A percentile compares a stretch with the other conserved stretches of the same genome.
These are phyloP conservation scores for Forsythia viridissima DNA, from an alignment of 257 asterid species.

Conservation along the genomic window DNA sequence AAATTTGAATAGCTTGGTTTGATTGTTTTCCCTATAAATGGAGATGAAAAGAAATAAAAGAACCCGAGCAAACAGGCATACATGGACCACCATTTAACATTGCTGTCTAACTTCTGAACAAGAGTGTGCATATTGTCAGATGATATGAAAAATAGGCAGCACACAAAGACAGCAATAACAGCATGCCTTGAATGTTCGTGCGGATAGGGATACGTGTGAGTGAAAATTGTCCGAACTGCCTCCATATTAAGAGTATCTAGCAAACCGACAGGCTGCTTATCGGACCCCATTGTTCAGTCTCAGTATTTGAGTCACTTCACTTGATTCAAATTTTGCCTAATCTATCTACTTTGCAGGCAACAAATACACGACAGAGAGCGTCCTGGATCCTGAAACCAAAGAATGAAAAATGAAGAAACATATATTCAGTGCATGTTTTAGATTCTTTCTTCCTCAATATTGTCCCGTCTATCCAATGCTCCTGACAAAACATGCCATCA, in stretches of 20 bases:
- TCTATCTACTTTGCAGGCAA: slow-evolving; percentile 26
- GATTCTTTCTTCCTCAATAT: background rate
- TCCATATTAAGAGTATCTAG: slow-evolving; percentile 84
- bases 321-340: slow-evolving; percentile 26
- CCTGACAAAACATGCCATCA: slow-evolving; percentile 2
- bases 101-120: slow-evolving; percentile 95
- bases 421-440: background rate
- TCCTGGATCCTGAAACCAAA: slow-evolving; percentile 30
- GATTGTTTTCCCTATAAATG: slow-evolving; percentile 91
- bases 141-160: slow-evolving; percentile 97
- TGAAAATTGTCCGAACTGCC: slow-evolving; percentile 86
- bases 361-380: slow-evolving; percentile 29
- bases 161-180: slow-evolving; percentile 82
- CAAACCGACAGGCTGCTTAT: slow-evolving; percentile 60
- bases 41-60: slow-evolving; percentile 97
- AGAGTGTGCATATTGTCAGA: slow-evolving; percentile 97
- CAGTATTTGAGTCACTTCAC: slow-evolving; percentile 21
- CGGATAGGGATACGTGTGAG: slow-evolving; percentile 90
- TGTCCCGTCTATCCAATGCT: background rate
- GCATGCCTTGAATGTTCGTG: slow-evolving; percentile 98
- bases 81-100: slow-evolving; percentile 99
- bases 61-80: slow-evolving; percentile 95
- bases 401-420: background rate
- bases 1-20: slow-evolving; percentile 95
- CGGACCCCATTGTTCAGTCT: slow-evolving; percentile 60